Percentiles rank a stretch among this genome's conserved stretches.
Conservation (phyloP, 352 stramenopile genomes). For the Phytophthora sansomeana region DNA sequence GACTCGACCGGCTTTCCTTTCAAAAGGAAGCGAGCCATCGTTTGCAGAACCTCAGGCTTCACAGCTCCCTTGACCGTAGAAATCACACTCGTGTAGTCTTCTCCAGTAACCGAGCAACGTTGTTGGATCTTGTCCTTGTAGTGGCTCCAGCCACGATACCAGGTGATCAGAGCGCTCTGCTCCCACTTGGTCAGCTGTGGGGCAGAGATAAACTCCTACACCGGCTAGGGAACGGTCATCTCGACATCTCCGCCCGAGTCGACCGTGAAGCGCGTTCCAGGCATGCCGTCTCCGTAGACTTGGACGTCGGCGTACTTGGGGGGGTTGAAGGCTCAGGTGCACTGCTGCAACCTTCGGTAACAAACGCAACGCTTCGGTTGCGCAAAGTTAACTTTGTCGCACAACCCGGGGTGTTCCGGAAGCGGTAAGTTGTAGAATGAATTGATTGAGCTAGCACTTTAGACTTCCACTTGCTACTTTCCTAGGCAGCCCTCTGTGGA, state of each 20-base stretch:
- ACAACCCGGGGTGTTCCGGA: background rate
- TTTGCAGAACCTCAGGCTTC: slow-evolving; percentile 25
- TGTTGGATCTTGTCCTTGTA: too few species aligned
- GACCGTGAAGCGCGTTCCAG: slow-evolving; percentile 14
- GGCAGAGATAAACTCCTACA: slow-evolving; percentile 26
- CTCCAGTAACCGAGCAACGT: slow-evolving; percentile 23
- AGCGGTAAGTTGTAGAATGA: background rate
- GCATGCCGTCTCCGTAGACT: slow-evolving; percentile 7
- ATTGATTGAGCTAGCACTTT: background rate
- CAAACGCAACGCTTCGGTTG: slow-evolving; percentile 11
- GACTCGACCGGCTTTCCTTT: slow-evolving; percentile 13
- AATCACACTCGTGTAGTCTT: slow-evolving; percentile 19
- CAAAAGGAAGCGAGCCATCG: slow-evolving; percentile 20
- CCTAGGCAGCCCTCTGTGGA: background rate
- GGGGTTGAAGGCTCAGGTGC: background rate
- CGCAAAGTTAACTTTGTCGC: slow-evolving; percentile 8
- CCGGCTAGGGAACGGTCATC: slow-evolving; percentile 15
- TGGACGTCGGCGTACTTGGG: slow-evolving; percentile 1
- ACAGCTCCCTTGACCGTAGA: too few species aligned
- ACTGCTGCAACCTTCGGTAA: slow-evolving; percentile 11
- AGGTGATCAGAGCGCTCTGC: too few species aligned
- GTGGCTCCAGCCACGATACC: too few species aligned
- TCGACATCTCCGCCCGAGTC: too few species aligned
- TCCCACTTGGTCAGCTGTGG: slow-evolving; percentile 9
- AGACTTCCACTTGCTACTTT: background rate